A percentile compares a stretch with the other conserved stretches of the same genome.
Evolutionary conservation across 805 yeast genomes (phyloP).

Genomic region (Schizosaccharomyces lindneri): DNA sequence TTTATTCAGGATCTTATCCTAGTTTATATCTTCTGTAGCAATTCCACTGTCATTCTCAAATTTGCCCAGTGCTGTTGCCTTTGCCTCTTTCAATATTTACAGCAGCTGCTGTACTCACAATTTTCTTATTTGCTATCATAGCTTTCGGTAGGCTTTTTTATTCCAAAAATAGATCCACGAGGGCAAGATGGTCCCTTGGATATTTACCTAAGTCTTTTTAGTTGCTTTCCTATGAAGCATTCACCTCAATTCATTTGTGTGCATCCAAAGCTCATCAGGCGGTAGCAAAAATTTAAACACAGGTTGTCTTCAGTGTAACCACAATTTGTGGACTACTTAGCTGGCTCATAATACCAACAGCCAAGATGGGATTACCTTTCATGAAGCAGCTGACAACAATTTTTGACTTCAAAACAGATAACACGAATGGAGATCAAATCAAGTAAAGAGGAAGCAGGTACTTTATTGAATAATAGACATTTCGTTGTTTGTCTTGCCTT

Average conservation of each 20-base stretch:
- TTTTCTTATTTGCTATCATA: conserved; percentile 8
- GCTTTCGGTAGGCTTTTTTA: conserved; percentile 8
- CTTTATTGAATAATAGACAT: too few species aligned
- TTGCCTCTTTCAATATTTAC: conserved; percentile 8
- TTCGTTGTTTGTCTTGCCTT: too few species aligned
- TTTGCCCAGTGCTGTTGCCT: conserved; percentile 8
- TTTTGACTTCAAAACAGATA: too few species aligned
- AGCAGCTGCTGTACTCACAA: conserved; percentile 9
- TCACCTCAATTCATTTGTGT: conserved; percentile 6
- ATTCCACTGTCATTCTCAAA: conserved; percentile 8
- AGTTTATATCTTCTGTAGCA: conserved; percentile 8
- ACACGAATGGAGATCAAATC: too few species aligned
- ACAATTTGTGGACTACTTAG: conserved; percentile 7
- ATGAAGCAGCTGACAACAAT: not conserved
- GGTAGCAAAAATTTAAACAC: conserved; percentile 8
- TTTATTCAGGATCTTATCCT: conserved; percentile 5
- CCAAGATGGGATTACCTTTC: conserved; percentile 6
- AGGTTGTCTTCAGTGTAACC: conserved; percentile 7
- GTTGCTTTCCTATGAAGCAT: conserved; percentile 9
- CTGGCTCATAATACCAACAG: conserved; percentile 6
- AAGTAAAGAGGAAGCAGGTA: too few species aligned
- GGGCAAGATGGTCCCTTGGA: conserved; percentile 8
- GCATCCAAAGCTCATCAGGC: conserved; percentile 10
- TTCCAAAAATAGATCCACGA: conserved; percentile 2
- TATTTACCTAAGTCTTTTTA: conserved; percentile 6